A percentile compares a stretch with the other conserved stretches of the same genome.
Evolutionary conservation across 345 rosid species (phyloP).

Genomic region (Streptanthus diversifolius): DNA sequence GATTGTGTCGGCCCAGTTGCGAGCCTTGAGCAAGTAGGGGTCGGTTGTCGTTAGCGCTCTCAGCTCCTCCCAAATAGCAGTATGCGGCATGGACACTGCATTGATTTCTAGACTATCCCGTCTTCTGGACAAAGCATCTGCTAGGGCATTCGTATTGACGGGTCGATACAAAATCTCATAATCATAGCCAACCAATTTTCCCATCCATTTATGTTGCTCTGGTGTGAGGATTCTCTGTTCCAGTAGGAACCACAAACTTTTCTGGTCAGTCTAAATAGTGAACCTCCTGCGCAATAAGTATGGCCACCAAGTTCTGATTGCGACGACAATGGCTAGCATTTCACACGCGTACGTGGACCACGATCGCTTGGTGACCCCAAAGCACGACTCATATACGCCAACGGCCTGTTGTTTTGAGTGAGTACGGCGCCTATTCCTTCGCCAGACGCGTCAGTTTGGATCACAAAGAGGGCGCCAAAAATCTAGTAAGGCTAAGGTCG

Average conservation of each 20-base stretch:
- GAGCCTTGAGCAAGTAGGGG: too few species aligned
- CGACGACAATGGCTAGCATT: not conserved
- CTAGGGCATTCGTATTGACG: fast-evolving
- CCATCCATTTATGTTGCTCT: not conserved
- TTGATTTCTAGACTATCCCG: not conserved
- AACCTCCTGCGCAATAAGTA: not conserved
- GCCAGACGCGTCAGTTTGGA: not conserved
- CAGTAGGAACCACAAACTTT: not conserved
- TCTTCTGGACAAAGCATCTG: not conserved
- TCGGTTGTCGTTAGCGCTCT: too few species aligned
- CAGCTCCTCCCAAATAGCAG: too few species aligned
- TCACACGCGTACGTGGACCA: not conserved
- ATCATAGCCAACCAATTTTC: not conserved
- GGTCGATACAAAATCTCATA: not conserved
- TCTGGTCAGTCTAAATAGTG: not conserved
- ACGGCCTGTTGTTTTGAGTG: not conserved
- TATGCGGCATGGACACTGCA: too few species aligned
- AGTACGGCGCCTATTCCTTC: not conserved
- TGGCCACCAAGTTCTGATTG: not conserved
- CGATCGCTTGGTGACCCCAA: not conserved
- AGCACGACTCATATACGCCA: not conserved
- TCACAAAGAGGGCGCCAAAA: not conserved
- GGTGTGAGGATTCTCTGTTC: not conserved
- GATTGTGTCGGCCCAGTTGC: too few species aligned
- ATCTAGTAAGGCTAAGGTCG: too few species aligned